These are phyloP conservation scores for Suillus subluteus DNA, from an alignment of 768 basidiomycete species.

Conservation along the genomic window DNA sequence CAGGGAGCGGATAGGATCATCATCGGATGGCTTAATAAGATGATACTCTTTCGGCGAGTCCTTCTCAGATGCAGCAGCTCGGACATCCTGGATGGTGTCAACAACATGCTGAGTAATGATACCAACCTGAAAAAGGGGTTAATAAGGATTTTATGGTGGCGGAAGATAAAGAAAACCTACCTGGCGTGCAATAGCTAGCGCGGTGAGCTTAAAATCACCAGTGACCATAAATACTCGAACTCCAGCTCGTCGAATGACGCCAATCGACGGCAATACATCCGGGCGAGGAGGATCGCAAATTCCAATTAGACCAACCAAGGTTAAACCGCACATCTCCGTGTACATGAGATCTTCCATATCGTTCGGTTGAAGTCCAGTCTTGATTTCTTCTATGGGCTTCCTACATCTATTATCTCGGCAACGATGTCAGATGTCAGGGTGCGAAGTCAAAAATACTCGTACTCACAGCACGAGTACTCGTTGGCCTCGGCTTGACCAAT, in stretches of 20 bases:
- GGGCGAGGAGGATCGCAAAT: conserved; percentile 55
- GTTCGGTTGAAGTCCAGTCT: conserved; percentile 16
- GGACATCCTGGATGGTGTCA: conserved; percentile 28
- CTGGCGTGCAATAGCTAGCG: conserved; percentile 45
- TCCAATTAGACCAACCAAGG: conserved; percentile 49
- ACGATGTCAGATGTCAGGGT: background rate
- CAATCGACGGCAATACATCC: conserved; percentile 46
- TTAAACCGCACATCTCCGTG: conserved; percentile 37
- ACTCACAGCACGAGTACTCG: conserved; percentile 46
- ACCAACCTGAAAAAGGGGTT: conserved; percentile 30
- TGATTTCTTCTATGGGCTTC: conserved; percentile 8
- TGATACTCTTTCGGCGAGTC: conserved; percentile 16
- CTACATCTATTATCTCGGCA: conserved; percentile 1
- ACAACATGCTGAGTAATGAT: conserved; percentile 39
- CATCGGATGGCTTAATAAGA: conserved; percentile 38
- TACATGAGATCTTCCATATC: conserved; percentile 37
- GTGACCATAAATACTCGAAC: conserved; percentile 55
- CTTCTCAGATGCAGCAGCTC: conserved; percentile 20
- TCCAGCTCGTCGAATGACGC: conserved; percentile 48
- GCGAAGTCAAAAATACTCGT: background rate
- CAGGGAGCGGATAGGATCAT: conserved; percentile 42
- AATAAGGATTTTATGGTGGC: background rate
- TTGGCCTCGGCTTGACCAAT: conserved; percentile 46
- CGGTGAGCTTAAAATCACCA: conserved; percentile 51
- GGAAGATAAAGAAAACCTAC: conserved; percentile 31